phyloP scores from a whole-genome alignment of 495 filamentous ascomycete species.

The Amorphotheca resinae region DNA sequence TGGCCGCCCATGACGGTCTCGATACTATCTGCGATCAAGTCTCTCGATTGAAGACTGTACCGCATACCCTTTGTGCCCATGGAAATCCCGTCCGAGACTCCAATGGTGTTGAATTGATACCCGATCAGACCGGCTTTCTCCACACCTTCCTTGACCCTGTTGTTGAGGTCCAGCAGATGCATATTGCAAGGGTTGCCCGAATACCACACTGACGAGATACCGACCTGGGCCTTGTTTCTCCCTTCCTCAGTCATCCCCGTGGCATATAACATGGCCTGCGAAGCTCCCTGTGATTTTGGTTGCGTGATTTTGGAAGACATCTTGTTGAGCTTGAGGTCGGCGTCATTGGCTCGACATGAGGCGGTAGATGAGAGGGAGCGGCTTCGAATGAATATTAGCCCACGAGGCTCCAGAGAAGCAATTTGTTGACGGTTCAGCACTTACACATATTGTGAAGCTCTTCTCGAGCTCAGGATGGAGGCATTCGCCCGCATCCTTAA shows the following conservation, averaged over 20 bases:
- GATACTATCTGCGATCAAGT: slow-evolving; percentile 93
- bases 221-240: slow-evolving; percentile 90
- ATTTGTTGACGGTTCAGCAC: too few relatives aligned
- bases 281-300: slow-evolving; percentile 93
- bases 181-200: slow-evolving; percentile 98
- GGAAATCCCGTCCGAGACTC: slow-evolving; percentile 76
- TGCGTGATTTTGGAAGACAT: slow-evolving; percentile 78
- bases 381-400: too few relatives aligned
- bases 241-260: slow-evolving; percentile 74
- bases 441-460: slow-evolving; percentile 16
- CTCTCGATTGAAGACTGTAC: slow-evolving; percentile 84
- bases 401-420: too few relatives aligned
- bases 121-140: slow-evolving; percentile 65
- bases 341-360: slow-evolving; percentile 26
- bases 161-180: slow-evolving; percentile 84
- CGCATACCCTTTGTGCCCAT: slow-evolving; percentile 87
- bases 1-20: slow-evolving; percentile 98
- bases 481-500: slow-evolving; percentile 13
- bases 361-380: slow-evolving; percentile 38
- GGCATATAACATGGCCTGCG: slow-evolving; percentile 97
- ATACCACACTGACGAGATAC: slow-evolving; percentile 85
- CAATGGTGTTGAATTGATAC: slow-evolving; percentile 96
- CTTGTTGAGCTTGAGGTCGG: slow-evolving; percentile 54
- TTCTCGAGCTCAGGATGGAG: slow-evolving; percentile 10
- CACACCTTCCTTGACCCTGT: slow-evolving; percentile 74